These are phyloP conservation scores for Nigrospora sphaerica DNA, from an alignment of 2,329 filamentous ascomycete genomes.

Conservation along the genomic window DNA sequence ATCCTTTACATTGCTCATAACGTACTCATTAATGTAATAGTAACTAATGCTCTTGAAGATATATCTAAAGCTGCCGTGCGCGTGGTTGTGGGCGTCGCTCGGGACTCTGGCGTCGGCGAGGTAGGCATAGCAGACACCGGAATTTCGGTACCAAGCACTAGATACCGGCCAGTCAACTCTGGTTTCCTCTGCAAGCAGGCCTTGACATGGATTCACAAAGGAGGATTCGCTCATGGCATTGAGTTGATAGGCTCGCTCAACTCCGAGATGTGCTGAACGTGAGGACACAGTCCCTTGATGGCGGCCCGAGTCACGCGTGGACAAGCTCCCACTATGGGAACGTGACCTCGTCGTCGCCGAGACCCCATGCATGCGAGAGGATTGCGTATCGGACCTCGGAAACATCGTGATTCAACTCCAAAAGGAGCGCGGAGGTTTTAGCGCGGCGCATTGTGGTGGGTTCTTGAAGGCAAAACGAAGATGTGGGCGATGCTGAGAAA, in stretches of 20 bases:
- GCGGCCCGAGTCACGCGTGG: conserved; percentile 9
- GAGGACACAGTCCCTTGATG: conserved; percentile 7
- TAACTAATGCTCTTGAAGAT: no score
- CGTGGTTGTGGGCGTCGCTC: neutral
- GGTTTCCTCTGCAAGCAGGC: conserved; percentile 2
- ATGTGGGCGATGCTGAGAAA: no score
- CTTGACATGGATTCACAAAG: conserved; percentile 14
- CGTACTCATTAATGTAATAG: no score
- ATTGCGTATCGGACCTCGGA: conserved; percentile 26
- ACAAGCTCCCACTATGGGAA: conserved; percentile 20
- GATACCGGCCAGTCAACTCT: no score
- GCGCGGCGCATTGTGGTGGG: conserved; percentile 26
- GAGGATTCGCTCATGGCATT: conserved; percentile 17
- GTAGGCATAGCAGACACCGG: conserved; percentile 24
- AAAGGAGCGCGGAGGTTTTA: conserved; percentile 22
- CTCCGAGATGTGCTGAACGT: conserved; percentile 9
- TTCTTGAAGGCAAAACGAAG: no score
- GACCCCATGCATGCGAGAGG: conserved; percentile 30
- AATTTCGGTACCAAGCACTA: conserved; percentile 5
- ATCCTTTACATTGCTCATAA: no score
- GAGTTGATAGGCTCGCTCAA: conserved; percentile 28
- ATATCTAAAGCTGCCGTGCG: neutral
- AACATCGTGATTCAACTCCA: conserved; percentile 21
- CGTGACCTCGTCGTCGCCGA: conserved; percentile 24
- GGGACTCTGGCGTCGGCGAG: conserved; percentile 18